Evolutionary conservation across 345 rosid genomes (phyloP).

Genomic region (Corchorus olitorius): DNA sequence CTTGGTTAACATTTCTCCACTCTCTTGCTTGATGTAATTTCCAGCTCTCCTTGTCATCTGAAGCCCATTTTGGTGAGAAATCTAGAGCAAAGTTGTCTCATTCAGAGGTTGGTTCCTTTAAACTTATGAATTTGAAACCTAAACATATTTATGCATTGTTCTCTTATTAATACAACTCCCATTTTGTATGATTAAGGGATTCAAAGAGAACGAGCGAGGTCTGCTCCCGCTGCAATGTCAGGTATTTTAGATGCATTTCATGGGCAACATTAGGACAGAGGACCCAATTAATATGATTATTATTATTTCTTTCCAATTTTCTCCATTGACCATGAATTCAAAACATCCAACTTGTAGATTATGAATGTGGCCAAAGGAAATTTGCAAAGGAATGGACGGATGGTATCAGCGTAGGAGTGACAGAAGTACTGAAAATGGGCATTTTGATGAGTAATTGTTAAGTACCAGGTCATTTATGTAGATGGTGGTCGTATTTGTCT

Average conservation of each 20-base stretch:
- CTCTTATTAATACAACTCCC: constrained; percentile 8
- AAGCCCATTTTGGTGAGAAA: constrained; percentile 27
- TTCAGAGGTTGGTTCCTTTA: constrained; percentile 35
- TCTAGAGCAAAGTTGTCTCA: constrained; percentile 26
- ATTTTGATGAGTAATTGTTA: neutral
- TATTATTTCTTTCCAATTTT: neutral
- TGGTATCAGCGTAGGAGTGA: constrained; percentile 32
- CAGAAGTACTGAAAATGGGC: constrained; percentile 20
- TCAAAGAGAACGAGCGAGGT: constrained; percentile 42
- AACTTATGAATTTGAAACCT: neutral
- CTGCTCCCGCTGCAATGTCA: constrained; percentile 23
- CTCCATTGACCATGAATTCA: neutral
- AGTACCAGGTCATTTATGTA: neutral
- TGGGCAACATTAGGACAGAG: neutral
- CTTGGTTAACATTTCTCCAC: neutral
- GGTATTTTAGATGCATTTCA: constrained; percentile 29
- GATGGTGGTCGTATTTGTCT: neutral
- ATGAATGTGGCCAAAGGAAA: constrained; percentile 12
- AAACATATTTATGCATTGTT: neutral
- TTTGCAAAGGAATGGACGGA: constrained; percentile 21
- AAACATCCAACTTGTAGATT: constrained; percentile 26
- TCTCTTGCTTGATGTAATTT: constrained; percentile 18
- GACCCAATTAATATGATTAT: constrained; percentile 7
- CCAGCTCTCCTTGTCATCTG: constrained; percentile 50
- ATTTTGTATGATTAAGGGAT: constrained; percentile 32